These are phyloP conservation scores for Immersiella caudata DNA, from an alignment of 495 filamentous ascomycete genomes.

Conservation along the genomic window DNA sequence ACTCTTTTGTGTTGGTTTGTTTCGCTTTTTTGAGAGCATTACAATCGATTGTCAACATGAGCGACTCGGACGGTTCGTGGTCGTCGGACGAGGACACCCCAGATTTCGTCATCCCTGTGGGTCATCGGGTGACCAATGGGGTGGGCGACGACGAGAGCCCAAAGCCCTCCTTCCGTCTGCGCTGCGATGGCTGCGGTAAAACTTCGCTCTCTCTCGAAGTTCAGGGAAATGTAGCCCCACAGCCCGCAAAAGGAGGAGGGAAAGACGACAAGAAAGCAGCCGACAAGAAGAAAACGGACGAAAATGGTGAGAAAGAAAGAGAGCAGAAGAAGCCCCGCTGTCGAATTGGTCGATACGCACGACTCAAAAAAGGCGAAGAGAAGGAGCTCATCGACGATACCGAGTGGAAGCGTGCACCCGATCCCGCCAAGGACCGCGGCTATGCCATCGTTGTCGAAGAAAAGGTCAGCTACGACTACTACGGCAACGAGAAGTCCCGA, in stretches of 20 bases:
- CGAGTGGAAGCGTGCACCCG: conserved; percentile 4
- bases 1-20: background rate
- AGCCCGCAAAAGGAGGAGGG: background rate
- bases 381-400: conserved; percentile 14
- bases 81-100: background rate
- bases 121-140: background rate
- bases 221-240: background rate
- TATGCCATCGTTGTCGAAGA: conserved; percentile 16
- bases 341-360: conserved; percentile 8
- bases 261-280: background rate
- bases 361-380: background rate
- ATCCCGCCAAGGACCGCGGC: conserved; percentile 2
- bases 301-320: background rate
- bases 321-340: background rate
- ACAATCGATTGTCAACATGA: background rate
- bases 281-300: background rate
- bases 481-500: conserved; percentile 1
- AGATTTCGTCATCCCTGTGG: conserved; percentile 3
- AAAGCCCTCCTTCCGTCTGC: background rate
- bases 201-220: background rate
- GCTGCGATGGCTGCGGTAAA: conserved; percentile 3
- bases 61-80: background rate
- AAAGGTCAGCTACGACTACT: conserved; percentile 5
- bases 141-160: background rate
- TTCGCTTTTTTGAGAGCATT: background rate